Base-by-base conservation (phyloP, 305 asterid species). In the Fraxinus sp. region DNA sequence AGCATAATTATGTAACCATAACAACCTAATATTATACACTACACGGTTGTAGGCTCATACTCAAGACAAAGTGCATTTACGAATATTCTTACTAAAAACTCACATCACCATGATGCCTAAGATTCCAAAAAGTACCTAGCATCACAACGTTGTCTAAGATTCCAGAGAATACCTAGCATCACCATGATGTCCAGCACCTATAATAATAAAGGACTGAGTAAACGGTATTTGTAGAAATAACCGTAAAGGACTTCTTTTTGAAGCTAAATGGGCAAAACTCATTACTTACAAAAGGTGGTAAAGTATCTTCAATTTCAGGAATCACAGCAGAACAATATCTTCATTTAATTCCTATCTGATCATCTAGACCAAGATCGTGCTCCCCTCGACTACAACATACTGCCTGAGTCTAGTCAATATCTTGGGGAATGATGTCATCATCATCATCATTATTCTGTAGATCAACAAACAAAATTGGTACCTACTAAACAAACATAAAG, bases 201-300 rank as follows among this genome's bases (percentile, higher is more conserved):
- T 4, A 43, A 43, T 14, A 43, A 43, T 43, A 43, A 4, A 43
- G 52, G 52, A 10, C 52, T 11, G 52, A 3, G 52, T 11, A 10
- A 43, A 39, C 13, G 1, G 46, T 39, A 39, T 10, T 43, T 3
- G 5, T 11, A 43, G 4, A 43, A 43, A 43, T 11, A 43, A 43
- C 3, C 20, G 80, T 46, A 39, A 33, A 57, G 77, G 46, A 22
- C 39, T 81, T 26, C 5, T 75, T 46, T 78, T 30, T 41, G 7
- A 59, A 52, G 16, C 10, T 4, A 55, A 8, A 36, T 55, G 55
- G 10, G 28, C 5, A 37, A 41, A 78, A 28, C 30, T 13, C 39
- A 16, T n/a, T 73, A 85, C 95, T 85, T 89, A 94, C 99, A 76
- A 94, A 88, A 62, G 85, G 57, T 33, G 99, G 97, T 13, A 93